Evolutionary conservation across 805 yeast species (phyloP), one percentile per base, ranked within the genome.

Genomic region (Suhomyces tanzawaensis): DNA sequence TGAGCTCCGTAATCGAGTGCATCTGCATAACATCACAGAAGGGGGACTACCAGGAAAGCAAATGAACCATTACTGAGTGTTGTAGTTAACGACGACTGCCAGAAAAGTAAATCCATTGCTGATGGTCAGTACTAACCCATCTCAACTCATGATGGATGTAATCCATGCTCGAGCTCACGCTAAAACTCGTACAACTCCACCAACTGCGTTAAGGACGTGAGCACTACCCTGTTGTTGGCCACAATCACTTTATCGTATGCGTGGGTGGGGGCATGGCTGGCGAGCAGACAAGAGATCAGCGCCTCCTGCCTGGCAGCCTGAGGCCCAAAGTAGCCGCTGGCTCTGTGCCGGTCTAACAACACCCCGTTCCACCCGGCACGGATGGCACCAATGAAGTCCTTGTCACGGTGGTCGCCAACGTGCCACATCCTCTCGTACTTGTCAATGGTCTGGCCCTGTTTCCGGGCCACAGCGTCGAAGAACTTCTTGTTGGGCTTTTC

Each of bases 341-440:
- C 21, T 9, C 42, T 42, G 7, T 49, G 42, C 47, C 85, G 64
- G 49, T 80, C 84, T 3, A 81, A 39, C 17, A 76, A 57, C 0
- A 83, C 60, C 4, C 82, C 79, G 37, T 76, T 77, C 77, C 87
- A 76, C 0, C 89, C 89, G 1, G 81, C 70, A 18, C 57, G 54
- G 13, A 62, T 54, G 0, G 81, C 67, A 3, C 80, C 83, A 11
- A 62, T 49, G 39, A 74, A 63, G 52, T 83, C 91, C 35, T 77
- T 76, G 6, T 58, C 58, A 25, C 67, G 55, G 45, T 74, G 78
- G 51, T 83, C 90, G 0, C 91, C 91, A 33, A 82, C 60, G 53
- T 83, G 91, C 85, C 85, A 82, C 34, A 66, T 55, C 50, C 48
- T 51, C 18, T 49, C 52, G 14, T 60, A 38, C 19, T 36, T 41